Conservation (phyloP, 352 stramenopile species). For the Ophiocytium majus region DNA sequence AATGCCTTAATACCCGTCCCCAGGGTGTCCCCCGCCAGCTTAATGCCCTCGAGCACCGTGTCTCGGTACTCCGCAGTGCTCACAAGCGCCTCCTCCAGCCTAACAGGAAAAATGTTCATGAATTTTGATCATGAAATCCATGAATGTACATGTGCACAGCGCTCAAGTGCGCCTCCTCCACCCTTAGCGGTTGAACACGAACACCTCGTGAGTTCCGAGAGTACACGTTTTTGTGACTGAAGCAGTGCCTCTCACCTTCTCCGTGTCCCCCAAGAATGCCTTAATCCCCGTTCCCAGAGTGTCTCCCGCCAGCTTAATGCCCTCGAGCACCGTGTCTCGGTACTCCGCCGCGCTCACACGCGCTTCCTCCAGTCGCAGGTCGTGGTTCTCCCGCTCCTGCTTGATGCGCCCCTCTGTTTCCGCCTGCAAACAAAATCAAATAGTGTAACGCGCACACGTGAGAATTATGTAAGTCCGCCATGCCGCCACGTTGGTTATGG, state of each 20-base stretch:
- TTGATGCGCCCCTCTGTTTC: slow-evolving; percentile 62
- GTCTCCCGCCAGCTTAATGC: slow-evolving; percentile 87
- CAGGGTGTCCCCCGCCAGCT: slow-evolving; percentile 85
- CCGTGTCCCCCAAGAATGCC: slow-evolving; percentile 86
- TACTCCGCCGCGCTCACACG: slow-evolving; percentile 81
- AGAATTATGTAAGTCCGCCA: too few relatives aligned
- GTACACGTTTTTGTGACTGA: too few relatives aligned
- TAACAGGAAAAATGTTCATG: too few relatives aligned
- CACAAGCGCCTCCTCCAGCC: slow-evolving; percentile 84
- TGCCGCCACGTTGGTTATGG: too few relatives aligned
- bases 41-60: slow-evolving; percentile 91
- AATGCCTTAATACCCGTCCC: slow-evolving; percentile 87
- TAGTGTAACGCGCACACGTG: too few relatives aligned
- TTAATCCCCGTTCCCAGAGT: slow-evolving; percentile 86
- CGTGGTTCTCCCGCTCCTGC: slow-evolving; percentile 97
- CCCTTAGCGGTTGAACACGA: too few relatives aligned
- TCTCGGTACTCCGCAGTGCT: slow-evolving; percentile 86
- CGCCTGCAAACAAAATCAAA: slow-evolving; percentile 19
- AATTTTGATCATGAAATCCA: too few relatives aligned
- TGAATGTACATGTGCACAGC: too few relatives aligned
- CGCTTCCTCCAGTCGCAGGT: slow-evolving; percentile 93
- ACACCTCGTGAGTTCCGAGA: too few relatives aligned
- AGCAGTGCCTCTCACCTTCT: slow-evolving; percentile 94
- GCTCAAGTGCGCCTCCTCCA: too few relatives aligned
- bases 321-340: slow-evolving; percentile 89